Evolutionary conservation across 164 flowering plant species (phyloP).

Genomic region (Hamamelis virginiana): DNA sequence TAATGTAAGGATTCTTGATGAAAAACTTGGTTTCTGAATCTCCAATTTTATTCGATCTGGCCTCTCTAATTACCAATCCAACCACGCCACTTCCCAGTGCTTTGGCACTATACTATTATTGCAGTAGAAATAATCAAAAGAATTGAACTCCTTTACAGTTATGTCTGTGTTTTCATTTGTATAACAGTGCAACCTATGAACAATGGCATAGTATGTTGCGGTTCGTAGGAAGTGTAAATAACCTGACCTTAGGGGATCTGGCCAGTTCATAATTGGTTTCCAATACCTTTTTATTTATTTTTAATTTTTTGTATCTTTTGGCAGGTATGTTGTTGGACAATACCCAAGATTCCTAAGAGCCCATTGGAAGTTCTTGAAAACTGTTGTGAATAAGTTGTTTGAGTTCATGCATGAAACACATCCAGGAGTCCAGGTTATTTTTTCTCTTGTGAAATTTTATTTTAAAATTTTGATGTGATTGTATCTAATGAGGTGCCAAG

Average conservation of each 20-base stretch:
- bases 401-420: slow-evolving; percentile 99
- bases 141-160: neutral
- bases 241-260: neutral
- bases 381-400: slow-evolving; percentile 96
- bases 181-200: neutral
- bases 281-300: neutral
- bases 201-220: neutral
- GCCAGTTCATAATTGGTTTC: neutral
- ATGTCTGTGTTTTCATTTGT: no score
- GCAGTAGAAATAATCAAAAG: neutral
- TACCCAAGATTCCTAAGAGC: slow-evolving; percentile 95
- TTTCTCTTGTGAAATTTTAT: neutral
- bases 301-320: slow-evolving; percentile 14
- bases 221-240: neutral
- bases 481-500: no score
- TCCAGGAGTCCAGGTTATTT: slow-evolving; percentile 95
- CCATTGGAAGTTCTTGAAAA: slow-evolving; percentile 98
- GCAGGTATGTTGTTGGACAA: slow-evolving; percentile 99
- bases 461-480: neutral
- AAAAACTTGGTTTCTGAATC: neutral
- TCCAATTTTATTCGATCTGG: neutral
- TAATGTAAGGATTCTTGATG: slow-evolving; percentile 64
- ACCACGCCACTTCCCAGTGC: neutral
- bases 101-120: neutral
- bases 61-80: neutral